phyloP scores from a whole-genome alignment of 208 protist species.

The Herpetomonas tarakana region DNA sequence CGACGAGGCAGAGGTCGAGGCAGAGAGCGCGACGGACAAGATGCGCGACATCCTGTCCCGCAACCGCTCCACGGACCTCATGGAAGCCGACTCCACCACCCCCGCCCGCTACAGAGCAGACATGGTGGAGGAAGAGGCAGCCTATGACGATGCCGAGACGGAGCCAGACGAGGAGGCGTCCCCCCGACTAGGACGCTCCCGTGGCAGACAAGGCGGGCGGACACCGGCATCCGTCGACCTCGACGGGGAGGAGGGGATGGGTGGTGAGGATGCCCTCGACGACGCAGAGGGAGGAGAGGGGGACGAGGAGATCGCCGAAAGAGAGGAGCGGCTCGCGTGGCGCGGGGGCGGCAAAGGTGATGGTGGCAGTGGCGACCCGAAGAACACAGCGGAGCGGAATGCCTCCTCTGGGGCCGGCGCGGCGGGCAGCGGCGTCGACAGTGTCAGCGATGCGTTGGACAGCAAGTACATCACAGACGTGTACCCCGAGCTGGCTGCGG shows the following conservation, averaged over 20 bases:
- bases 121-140: constrained; percentile 11
- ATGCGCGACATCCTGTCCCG: no score
- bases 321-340: not conserved
- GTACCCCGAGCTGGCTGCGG: constrained; percentile 56
- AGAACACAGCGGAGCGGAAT: no score
- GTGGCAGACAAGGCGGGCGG: no score
- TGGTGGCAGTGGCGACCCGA: not conserved
- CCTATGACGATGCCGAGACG: not conserved
- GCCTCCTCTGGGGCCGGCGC: no score
- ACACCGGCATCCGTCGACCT: not conserved
- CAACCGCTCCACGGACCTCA: no score
- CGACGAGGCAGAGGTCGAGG: constrained; percentile 8
- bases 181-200: no score
- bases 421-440: no score
- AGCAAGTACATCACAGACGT: constrained; percentile 41
- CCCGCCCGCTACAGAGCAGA: no score
- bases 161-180: constrained; percentile 11
- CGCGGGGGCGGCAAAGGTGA: not conserved
- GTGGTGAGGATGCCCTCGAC: not conserved
- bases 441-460: constrained; percentile 18
- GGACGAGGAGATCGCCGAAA: constrained; percentile 1
- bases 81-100: no score
- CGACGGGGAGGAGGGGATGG: constrained; percentile 9
- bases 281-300: constrained; percentile 5
- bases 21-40: not conserved